Conservation (phyloP, 345 rosid species). For the Odontarrhena argentea region DNA sequence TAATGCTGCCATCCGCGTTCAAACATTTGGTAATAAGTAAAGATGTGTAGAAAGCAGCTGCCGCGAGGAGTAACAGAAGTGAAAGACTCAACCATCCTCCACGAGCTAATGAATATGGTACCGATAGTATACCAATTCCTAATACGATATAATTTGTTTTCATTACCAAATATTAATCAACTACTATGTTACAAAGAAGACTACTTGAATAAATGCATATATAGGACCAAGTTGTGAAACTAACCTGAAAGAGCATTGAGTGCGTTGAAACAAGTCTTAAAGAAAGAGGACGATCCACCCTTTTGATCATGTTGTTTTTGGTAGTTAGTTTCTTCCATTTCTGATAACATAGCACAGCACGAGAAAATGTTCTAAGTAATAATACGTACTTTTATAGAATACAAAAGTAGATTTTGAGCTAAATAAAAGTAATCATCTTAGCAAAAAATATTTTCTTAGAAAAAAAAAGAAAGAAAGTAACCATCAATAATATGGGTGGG, state of each 20-base stretch:
- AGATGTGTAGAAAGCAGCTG: constrained; percentile 45
- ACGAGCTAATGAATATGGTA: constrained; percentile 51
- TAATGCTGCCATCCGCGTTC: constrained; percentile 42
- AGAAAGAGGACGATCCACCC: constrained; percentile 30
- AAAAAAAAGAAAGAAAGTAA: too few species aligned
- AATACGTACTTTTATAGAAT: background rate
- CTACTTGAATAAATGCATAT: background rate
- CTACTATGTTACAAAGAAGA: background rate
- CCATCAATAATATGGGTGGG: constrained; percentile 12
- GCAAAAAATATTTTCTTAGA: too few species aligned
- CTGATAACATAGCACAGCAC: background rate
- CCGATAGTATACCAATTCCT: constrained; percentile 52
- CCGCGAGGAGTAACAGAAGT: constrained; percentile 42
- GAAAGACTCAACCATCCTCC: constrained; percentile 58
- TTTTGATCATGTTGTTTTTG: constrained; percentile 12
- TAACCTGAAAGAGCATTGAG: constrained; percentile 41
- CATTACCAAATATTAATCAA: background rate
- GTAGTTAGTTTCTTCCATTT: constrained; percentile 37
- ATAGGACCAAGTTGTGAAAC: background rate
- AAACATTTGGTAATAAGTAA: constrained; percentile 47
- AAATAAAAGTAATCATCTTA: constrained; percentile 5
- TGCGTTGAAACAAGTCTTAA: constrained; percentile 39
- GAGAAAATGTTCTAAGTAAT: background rate
- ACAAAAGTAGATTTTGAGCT: background rate
- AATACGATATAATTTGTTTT: background rate